A percentile compares a stretch with the other conserved stretches of the same genome.
phyloP scores from a whole-genome alignment of 2,329 filamentous ascomycete genomes.

The Helminthosporium solani region DNA sequence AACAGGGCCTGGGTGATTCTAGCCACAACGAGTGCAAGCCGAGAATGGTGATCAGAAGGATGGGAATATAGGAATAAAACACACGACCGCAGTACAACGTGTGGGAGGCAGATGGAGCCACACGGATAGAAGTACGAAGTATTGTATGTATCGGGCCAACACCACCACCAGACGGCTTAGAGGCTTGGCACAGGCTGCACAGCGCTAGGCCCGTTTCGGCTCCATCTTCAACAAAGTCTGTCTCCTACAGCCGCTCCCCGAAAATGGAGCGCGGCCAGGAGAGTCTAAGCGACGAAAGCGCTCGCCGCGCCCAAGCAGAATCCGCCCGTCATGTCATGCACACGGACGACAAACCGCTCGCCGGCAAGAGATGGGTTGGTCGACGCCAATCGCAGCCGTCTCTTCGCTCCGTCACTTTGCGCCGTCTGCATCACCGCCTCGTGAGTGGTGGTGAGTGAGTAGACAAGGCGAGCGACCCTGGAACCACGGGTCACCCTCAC shows the following conservation, averaged over 20 bases:
- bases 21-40: not conserved
- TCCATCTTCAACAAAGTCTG: not conserved
- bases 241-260: not conserved
- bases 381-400: too few relatives aligned
- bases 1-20: not conserved
- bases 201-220: not conserved
- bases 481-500: slow-evolving; percentile 4
- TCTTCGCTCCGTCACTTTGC: too few relatives aligned
- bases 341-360: not conserved
- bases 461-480: not conserved
- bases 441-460: too few relatives aligned
- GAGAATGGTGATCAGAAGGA: too few relatives aligned
- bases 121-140: too few relatives aligned
- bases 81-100: too few relatives aligned
- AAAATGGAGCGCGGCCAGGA: not conserved
- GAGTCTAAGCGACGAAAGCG: slow-evolving; percentile 1
- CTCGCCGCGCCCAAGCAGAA: slow-evolving; percentile 3
- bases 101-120: too few relatives aligned
- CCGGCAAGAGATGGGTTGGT: too few relatives aligned
- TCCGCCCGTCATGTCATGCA: slow-evolving; percentile 6
- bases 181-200: not conserved
- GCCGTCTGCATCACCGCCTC: too few relatives aligned
- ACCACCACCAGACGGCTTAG: too few relatives aligned
- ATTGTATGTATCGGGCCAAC: too few relatives aligned
- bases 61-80: too few relatives aligned